A percentile compares a stretch with the other conserved stretches of the same genome.
Conservation (phyloP, 2,329 filamentous ascomycete genomes). For the Cordyceps javanica region DNA sequence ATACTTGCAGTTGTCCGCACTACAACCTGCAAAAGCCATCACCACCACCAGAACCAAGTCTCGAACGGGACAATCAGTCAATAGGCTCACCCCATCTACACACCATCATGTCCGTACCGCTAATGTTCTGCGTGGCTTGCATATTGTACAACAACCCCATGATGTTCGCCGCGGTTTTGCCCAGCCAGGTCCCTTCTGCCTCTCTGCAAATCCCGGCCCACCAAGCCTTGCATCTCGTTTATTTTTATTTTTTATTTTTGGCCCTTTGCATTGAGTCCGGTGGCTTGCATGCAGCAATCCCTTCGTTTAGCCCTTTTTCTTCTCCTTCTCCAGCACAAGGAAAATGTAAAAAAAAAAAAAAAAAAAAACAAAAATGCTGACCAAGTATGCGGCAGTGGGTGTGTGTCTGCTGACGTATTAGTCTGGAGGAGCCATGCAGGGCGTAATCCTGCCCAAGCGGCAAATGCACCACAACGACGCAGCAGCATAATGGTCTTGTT, state of each 20-base stretch:
- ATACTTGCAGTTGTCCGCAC: no score
- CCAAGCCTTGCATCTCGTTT: no score
- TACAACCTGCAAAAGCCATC: no score
- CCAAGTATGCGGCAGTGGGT: neutral
- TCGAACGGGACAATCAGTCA: no score
- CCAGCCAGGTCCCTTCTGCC: no score
- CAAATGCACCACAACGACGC: neutral
- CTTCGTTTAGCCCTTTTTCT: no score
- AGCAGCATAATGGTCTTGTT: neutral
- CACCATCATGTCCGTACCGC: neutral
- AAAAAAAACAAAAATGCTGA: neutral
- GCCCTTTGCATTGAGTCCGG: neutral
- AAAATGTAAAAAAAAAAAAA: no score
- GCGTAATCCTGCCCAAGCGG: neutral
- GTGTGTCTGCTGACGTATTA: constrained; percentile 4
- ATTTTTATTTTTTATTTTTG: no score
- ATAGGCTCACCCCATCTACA: no score
- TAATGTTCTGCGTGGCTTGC: neutral
- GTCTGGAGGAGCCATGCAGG: neutral
- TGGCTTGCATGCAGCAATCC: neutral
- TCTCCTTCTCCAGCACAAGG: no score
- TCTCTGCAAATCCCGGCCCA: no score
- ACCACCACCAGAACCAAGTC: neutral
- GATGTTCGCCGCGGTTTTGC: neutral
- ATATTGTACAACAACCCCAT: neutral